phyloP scores from a whole-genome alignment of 208 protist species.

The Tritrichomonas musculus region DNA sequence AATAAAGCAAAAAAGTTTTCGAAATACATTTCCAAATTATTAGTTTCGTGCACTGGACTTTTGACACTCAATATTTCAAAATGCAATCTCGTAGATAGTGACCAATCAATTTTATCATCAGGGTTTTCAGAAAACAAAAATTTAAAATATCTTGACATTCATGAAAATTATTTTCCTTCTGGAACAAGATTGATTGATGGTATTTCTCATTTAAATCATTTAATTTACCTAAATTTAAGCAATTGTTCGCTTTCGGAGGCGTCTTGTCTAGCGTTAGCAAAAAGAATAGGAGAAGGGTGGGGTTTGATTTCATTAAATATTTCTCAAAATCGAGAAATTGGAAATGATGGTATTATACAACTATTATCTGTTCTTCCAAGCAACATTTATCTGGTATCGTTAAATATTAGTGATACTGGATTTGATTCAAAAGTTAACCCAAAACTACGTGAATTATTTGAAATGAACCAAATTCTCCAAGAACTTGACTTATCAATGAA shows the following conservation, averaged over 20 bases:
- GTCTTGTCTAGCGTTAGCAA: not conserved
- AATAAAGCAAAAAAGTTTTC: no score
- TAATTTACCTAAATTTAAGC: not conserved
- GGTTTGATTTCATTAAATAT: not conserved
- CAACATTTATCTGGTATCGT: not conserved
- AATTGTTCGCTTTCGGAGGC: not conserved
- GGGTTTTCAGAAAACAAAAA: not conserved
- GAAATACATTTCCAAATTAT: no score
- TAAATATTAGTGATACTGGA: not conserved
- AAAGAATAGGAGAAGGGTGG: not conserved
- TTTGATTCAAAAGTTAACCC: not conserved
- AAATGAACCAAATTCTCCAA: not conserved
- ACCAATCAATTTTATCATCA: not conserved
- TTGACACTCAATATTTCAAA: no score
- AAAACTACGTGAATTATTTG: not conserved
- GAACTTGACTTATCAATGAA: not conserved
- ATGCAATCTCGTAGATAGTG: no score
- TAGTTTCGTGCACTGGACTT: no score
- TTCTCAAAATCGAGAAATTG: not conserved
- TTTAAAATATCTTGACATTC: not conserved
- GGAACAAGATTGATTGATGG: not conserved
- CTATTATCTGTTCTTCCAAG: not conserved
- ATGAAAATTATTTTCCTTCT: not conserved
- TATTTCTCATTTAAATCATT: not conserved
- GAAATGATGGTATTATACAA: not conserved